Percentiles rank a stretch among this genome's conserved stretches.
Conservation (phyloP, 495 filamentous ascomycete species). For the Lindgomyces ingoldianus region DNA sequence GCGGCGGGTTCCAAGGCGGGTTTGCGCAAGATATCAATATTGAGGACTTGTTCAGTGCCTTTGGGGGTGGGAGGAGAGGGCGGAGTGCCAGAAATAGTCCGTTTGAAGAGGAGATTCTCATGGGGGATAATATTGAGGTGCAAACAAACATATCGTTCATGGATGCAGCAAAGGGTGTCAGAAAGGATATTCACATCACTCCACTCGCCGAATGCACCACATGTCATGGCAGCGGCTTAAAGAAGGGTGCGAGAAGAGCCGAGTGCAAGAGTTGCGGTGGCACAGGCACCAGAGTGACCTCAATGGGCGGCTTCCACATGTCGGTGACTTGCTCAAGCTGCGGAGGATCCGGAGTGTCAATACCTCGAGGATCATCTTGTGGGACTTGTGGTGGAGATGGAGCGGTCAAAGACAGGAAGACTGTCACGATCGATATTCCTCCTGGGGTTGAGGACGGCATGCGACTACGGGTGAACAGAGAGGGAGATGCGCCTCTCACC, state of each 20-base stretch:
- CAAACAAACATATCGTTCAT: slow-evolving; percentile 90
- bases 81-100: slow-evolving; percentile 53
- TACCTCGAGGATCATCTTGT: slow-evolving; percentile 79
- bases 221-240: slow-evolving; percentile 81
- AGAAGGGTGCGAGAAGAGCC: slow-evolving; percentile 69
- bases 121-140: slow-evolving; percentile 92
- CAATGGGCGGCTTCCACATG: slow-evolving; percentile 95
- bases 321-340: slow-evolving; percentile 82
- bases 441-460: slow-evolving; percentile 95
- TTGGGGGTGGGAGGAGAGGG: slow-evolving; percentile 62
- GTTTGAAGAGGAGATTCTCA: slow-evolving; percentile 74
- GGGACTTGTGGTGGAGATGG: slow-evolving; percentile 75
- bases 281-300: slow-evolving; percentile 80
- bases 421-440: slow-evolving; percentile 84
- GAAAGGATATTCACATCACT: slow-evolving; percentile 73
- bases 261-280: slow-evolving; percentile 81
- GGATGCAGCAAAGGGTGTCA: slow-evolving; percentile 89
- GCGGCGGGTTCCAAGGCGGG: slow-evolving; percentile 49
- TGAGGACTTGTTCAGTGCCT: slow-evolving; percentile 91
- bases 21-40: slow-evolving; percentile 86
- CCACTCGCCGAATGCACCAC: slow-evolving; percentile 77
- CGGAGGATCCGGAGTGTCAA: slow-evolving; percentile 68
- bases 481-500: slow-evolving; percentile 82
- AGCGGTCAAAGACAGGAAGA: slow-evolving; percentile 73
- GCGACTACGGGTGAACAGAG: slow-evolving; percentile 74